Evolutionary conservation across 768 basidiomycete species (phyloP), one percentile per base, ranked within the genome.

Genomic region (Russula lepida): DNA sequence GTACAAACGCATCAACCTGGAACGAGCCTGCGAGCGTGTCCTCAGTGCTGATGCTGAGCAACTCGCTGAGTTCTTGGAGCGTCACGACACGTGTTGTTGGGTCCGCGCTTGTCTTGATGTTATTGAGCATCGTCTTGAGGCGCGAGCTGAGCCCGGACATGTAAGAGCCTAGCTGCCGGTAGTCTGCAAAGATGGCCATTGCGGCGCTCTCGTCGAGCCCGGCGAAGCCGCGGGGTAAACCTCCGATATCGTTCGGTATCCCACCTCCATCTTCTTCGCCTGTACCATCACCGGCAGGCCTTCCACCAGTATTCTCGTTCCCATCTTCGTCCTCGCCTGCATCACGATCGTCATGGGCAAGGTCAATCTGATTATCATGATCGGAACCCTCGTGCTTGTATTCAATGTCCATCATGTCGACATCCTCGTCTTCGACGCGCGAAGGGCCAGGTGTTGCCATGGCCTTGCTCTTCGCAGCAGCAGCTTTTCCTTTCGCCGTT

Each of bases 11-110:
- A 68, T 95, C 94, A 23, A 95, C 87, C 65, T 89, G 90, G 76
- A 99, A 95, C n/a, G 90, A 95, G 44, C 93, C 93, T 9, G 92
- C 89, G 49, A 99, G 78, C 7, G 94, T 98, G 71, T 99, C 97
- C 74, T 98, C 95, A 2, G 93, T 98, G 73, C 92, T 92, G 75
- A 98, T 95, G 63, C 91, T 90, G 58, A 99, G 83, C 35, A 98
- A 73, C 71, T 98, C 95, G 75, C 91, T 93, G 55, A 97, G 81
- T 69, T 99, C 95, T 70, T 98, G 94, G 30, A 99, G 76, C 5
- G 95, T 94, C 47, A 92, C 75, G 30, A 98, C 82, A 51, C 94
- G 87, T 43, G 86, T 89, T 0, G 88, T 91, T 12, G 90, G 86
- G 70, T 90, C 90, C 33, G 91, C 88, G 30, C 86, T 84, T 25